phyloP scores from a whole-genome alignment of 768 basidiomycete genomes.

The Boletus pseudopeckii region DNA sequence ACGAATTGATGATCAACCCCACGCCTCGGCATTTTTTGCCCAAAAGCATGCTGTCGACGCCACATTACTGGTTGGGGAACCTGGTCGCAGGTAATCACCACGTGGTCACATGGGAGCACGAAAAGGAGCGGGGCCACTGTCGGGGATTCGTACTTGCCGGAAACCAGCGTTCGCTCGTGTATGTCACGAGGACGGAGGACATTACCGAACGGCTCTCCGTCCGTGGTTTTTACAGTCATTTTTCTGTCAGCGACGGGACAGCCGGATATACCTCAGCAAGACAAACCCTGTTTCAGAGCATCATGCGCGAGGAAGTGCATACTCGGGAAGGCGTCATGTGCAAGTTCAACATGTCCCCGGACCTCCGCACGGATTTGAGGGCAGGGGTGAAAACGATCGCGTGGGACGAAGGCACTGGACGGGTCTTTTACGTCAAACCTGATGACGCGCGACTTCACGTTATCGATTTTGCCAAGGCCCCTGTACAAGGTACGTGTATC shows the following conservation, averaged over 20 bases:
- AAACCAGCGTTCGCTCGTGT: constrained; percentile 32
- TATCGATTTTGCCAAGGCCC: constrained; percentile 45
- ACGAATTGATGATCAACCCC: constrained; percentile 30
- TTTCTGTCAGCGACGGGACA: constrained; percentile 36
- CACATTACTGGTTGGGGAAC: constrained; percentile 30
- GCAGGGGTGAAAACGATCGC: constrained; percentile 47
- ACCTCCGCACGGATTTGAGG: constrained; percentile 18
- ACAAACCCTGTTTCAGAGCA: constrained; percentile 20
- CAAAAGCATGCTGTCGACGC: constrained; percentile 22
- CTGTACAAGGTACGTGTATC: constrained; percentile 29
- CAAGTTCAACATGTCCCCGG: constrained; percentile 18
- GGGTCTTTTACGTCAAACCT: constrained; percentile 50
- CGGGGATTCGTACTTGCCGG: constrained; percentile 33
- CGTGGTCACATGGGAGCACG: constrained; percentile 25
- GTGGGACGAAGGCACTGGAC: constrained; percentile 66
- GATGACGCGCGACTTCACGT: constrained; percentile 41
- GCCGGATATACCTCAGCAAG: constrained; percentile 21
- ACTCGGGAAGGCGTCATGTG: constrained; percentile 24
- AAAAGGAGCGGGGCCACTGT: constrained; percentile 19
- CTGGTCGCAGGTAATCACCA: constrained; percentile 25
- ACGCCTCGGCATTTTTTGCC: constrained; percentile 21
- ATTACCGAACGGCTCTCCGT: constrained; percentile 27
- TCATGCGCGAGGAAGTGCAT: constrained; percentile 16
- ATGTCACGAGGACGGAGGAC: constrained; percentile 24
- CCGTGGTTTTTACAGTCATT: constrained; percentile 31